Evolutionary conservation across 2,329 filamentous ascomycete genomes (phyloP).

Genomic region (Curvularia hawaiiensis): DNA sequence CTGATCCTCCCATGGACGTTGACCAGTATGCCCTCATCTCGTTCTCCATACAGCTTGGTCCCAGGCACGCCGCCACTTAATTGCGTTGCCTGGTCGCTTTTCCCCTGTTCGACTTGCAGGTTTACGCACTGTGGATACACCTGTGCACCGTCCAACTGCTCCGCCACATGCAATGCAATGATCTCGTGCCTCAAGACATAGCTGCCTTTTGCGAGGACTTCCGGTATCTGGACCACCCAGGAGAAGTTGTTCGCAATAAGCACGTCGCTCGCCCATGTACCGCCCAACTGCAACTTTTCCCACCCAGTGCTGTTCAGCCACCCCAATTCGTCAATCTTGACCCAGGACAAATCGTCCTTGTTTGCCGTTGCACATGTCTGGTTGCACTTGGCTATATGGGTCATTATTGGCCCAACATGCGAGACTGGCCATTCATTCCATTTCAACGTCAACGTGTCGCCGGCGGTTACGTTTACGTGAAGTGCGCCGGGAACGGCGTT

Average conservation of each 20-base stretch:
- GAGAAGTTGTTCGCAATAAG: constrained; percentile 53
- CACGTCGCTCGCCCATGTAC: constrained; percentile 41
- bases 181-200: constrained; percentile 62
- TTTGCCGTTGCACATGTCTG: constrained; percentile 27
- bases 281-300: constrained; percentile 18
- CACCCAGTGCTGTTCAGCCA: constrained; percentile 33
- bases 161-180: constrained; percentile 54
- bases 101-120: constrained; percentile 48
- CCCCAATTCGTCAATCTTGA: constrained; percentile 42
- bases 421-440: constrained; percentile 55
- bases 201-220: constrained; percentile 48
- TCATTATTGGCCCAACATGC: constrained; percentile 43
- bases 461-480: constrained; percentile 61
- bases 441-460: constrained; percentile 56
- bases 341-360: constrained; percentile 30
- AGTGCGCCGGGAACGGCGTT: constrained; percentile 56
- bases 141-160: constrained; percentile 54
- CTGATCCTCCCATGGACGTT: constrained; percentile 44
- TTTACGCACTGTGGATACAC: constrained; percentile 60
- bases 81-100: constrained; percentile 47
- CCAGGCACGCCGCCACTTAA: constrained; percentile 50
- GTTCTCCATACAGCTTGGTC: constrained; percentile 52
- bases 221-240: constrained; percentile 52
- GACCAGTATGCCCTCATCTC: constrained; percentile 48
- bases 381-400: constrained; percentile 39